phyloP scores from a whole-genome alignment of 352 stramenopile species.

The Aphanomyces invadans region DNA sequence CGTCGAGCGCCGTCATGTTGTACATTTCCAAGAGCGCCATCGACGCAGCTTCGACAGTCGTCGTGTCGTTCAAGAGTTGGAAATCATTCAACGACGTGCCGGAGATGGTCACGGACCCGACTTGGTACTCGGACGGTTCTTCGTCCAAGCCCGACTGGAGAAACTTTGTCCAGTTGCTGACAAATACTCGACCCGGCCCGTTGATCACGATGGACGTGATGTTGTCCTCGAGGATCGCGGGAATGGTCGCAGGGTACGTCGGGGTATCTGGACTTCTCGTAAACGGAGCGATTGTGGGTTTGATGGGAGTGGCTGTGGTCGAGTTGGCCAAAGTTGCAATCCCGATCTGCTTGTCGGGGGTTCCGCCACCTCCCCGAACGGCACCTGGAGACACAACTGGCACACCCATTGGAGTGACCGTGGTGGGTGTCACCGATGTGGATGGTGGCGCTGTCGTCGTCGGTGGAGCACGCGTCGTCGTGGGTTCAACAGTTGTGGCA shows the following conservation, averaged over 20 bases:
- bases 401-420: neutral
- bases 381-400: neutral
- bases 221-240: constrained; percentile 14
- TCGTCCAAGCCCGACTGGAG: neutral
- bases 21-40: constrained; percentile 8
- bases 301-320: neutral
- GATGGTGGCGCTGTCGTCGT: constrained; percentile 2
- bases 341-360: neutral
- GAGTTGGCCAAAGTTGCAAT: neutral
- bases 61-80: neutral
- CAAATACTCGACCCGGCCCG: constrained; percentile 13
- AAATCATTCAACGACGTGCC: neutral
- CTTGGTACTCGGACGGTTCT: constrained; percentile 2
- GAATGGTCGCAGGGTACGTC: neutral
- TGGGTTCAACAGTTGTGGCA: neutral
- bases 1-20: neutral
- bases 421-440: neutral
- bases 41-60: neutral
- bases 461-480: neutral
- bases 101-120: constrained; percentile 3
- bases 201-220: constrained; percentile 16
- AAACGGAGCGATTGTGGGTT: neutral
- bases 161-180: constrained; percentile 11
- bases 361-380: neutral
- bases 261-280: neutral